Percentiles rank a stretch among this genome's conserved stretches.
Evolutionary conservation across 306 rosid species (phyloP).

Genomic region (Ceratonia siliqua): DNA sequence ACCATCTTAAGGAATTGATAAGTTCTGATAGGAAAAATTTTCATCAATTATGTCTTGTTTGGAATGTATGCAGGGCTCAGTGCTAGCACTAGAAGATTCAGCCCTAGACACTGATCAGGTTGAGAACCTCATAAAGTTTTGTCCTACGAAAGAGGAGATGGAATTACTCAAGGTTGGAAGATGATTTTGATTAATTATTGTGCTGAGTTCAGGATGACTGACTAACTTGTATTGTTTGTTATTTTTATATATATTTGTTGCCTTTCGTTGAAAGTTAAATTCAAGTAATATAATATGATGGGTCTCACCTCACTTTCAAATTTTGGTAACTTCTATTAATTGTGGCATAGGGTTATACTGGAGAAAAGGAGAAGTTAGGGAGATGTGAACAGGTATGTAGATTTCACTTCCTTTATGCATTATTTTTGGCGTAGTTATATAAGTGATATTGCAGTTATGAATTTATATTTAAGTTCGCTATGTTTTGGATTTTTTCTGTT

Average conservation of each 20-base stretch:
- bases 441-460: neutral
- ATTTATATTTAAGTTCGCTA: neutral
- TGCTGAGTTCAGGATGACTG: slow-evolving; percentile 23
- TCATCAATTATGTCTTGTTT: slow-evolving; percentile 32
- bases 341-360: slow-evolving; percentile 65
- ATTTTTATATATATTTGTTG: neutral
- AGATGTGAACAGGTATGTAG: slow-evolving; percentile 89
- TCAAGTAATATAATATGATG: slow-evolving; percentile 16
- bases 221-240: neutral
- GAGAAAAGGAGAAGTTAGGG: slow-evolving; percentile 88
- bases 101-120: slow-evolving; percentile 78
- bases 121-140: slow-evolving; percentile 88
- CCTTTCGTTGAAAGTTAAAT: neutral
- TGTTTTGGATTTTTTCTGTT: slow-evolving; percentile 26
- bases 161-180: slow-evolving; percentile 77
- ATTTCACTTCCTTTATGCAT: slow-evolving; percentile 9
- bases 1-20: slow-evolving; percentile 20
- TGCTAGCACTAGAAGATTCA: slow-evolving; percentile 79
- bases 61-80: slow-evolving; percentile 59
- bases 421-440: slow-evolving; percentile 8
- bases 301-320: slow-evolving; percentile 26
- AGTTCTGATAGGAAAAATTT: slow-evolving; percentile 19
- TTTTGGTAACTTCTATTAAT: slow-evolving; percentile 34
- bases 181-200: neutral
- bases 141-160: slow-evolving; percentile 95